These are phyloP conservation scores for Cubamyces sp. DNA, from an alignment of 768 basidiomycete species.

Conservation along the genomic window DNA sequence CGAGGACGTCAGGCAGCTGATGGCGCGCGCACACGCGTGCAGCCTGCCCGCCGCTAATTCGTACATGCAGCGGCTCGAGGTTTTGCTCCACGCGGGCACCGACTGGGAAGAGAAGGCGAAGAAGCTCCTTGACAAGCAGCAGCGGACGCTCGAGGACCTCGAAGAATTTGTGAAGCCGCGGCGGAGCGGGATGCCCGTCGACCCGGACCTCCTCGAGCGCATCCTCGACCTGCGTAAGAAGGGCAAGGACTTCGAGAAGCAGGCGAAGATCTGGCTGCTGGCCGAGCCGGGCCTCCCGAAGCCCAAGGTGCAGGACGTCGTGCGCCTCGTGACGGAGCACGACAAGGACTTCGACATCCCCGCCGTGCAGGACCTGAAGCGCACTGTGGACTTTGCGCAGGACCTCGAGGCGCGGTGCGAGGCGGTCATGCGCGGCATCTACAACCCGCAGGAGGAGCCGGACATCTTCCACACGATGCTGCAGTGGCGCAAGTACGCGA, in stretches of 20 bases:
- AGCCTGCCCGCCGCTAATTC: conserved; percentile 67
- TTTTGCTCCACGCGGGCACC: conserved; percentile 66
- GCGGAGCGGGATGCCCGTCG: conserved; percentile 70
- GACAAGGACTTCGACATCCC: conserved; percentile 79
- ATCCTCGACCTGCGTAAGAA: conserved; percentile 66
- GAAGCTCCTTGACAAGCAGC: conserved; percentile 63
- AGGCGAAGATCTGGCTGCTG: conserved; percentile 70
- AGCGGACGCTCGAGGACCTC: conserved; percentile 77
- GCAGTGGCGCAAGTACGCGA: conserved; percentile 75
- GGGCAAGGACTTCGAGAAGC: conserved; percentile 80
- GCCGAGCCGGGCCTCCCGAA: conserved; percentile 57
- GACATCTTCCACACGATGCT: conserved; percentile 74
- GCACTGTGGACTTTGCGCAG: conserved; percentile 73
- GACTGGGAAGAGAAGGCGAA: conserved; percentile 80
- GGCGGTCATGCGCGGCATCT: conserved; percentile 67
- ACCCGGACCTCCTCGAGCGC: conserved; percentile 65
- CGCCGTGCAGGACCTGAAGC: conserved; percentile 65
- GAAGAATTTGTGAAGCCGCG: conserved; percentile 68
- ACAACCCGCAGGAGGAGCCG: conserved; percentile 55
- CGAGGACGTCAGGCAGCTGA: conserved; percentile 74
- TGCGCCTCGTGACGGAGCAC: conserved; percentile 67
- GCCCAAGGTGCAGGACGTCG: conserved; percentile 70
- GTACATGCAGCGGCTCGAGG: conserved; percentile 64
- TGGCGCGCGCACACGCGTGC: conserved; percentile 71
- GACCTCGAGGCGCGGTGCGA: conserved; percentile 81